phyloP scores from a whole-genome alignment of 1,284 basidiomycete species.

The Irpex rosettiformis region DNA sequence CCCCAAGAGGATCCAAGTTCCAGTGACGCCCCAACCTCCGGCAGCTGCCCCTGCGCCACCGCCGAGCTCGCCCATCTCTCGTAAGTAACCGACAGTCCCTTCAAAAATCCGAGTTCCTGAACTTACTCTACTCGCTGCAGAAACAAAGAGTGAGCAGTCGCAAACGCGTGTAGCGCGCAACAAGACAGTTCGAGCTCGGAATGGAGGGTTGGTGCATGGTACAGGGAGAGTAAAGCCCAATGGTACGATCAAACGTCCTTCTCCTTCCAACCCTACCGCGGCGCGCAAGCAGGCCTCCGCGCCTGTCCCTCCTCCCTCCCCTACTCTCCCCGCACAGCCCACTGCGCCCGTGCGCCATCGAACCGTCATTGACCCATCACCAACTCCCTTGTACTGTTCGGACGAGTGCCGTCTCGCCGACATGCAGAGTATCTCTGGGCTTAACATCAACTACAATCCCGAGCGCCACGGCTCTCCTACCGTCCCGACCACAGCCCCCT shows the following conservation, averaged over 20 bases:
- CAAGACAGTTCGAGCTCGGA: slow-evolving; percentile 39
- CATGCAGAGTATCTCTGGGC: slow-evolving; percentile 40
- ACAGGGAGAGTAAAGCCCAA: slow-evolving; percentile 57
- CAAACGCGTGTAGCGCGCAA: slow-evolving; percentile 31
- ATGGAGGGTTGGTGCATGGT: slow-evolving; percentile 59
- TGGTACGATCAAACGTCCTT: slow-evolving; percentile 46
- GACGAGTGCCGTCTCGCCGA: slow-evolving; percentile 66
- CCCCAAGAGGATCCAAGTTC: slow-evolving; percentile 59
- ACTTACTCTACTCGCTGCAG: slow-evolving; percentile 22
- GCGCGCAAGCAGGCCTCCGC: slow-evolving; percentile 17
- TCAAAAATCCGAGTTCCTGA: slow-evolving; percentile 12
- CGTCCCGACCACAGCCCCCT: slow-evolving; percentile 37
- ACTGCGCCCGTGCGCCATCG: slow-evolving; percentile 42
- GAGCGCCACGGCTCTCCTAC: slow-evolving; percentile 36
- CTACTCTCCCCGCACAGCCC: slow-evolving; percentile 20
- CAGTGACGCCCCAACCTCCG: slow-evolving; percentile 31
- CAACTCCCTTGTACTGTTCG: slow-evolving; percentile 75
- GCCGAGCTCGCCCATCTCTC: slow-evolving; percentile 28
- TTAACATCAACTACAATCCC: slow-evolving; percentile 47
- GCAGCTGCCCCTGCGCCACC: slow-evolving; percentile 33
- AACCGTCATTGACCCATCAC: slow-evolving; percentile 71
- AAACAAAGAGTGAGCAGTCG: slow-evolving; percentile 20
- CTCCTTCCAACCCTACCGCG: slow-evolving; percentile 17
- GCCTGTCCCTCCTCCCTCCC: slow-evolving; percentile 15
- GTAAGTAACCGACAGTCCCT: slow-evolving; percentile 22